These are phyloP conservation scores for Hymenoscyphus linearis DNA, from an alignment of 2,329 filamentous ascomycete genomes.

Conservation along the genomic window DNA sequence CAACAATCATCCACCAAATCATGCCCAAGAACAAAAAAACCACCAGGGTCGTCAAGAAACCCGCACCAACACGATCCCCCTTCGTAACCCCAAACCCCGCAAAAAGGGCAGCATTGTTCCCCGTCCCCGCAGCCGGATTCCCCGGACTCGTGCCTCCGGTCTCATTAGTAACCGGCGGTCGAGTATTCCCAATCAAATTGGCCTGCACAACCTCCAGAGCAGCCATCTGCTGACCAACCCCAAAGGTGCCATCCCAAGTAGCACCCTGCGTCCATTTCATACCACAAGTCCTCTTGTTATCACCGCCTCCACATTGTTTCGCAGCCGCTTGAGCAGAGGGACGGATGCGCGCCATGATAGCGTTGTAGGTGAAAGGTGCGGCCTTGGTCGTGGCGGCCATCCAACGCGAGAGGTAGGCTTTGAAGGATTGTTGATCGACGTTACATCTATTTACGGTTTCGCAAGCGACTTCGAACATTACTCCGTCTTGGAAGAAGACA, in stretches of 20 bases:
- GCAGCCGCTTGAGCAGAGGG: conserved; percentile 53
- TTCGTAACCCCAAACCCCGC: conserved; percentile 32
- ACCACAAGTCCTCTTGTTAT: conserved; percentile 54
- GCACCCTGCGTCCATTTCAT: conserved; percentile 50
- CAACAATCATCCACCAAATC: conserved; percentile 45
- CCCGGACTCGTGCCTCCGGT: conserved; percentile 55
- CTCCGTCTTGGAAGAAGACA: conserved; percentile 51
- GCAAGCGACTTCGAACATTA: conserved; percentile 64
- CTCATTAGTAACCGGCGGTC: conserved; percentile 40
- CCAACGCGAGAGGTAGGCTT: conserved; percentile 57
- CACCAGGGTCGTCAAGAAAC: conserved; percentile 54
- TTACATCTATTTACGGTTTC: conserved; percentile 58
- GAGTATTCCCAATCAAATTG: conserved; percentile 47
- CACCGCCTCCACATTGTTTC: conserved; percentile 50
- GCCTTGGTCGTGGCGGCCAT: conserved; percentile 57
- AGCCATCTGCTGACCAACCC: conserved; percentile 66
- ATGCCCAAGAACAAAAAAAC: conserved; percentile 49
- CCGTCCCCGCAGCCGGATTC: conserved; percentile 26
- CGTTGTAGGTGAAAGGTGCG: conserved; percentile 51
- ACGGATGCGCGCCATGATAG: conserved; percentile 47
- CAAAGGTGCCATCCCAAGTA: conserved; percentile 52
- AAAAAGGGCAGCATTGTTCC: neutral
- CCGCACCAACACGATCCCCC: conserved; percentile 64
- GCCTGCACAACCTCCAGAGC: conserved; percentile 60
- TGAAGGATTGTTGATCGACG: conserved; percentile 58